Base-by-base conservation (phyloP, 176 grass and related monocot species). In the Carex cristatella region DNA sequence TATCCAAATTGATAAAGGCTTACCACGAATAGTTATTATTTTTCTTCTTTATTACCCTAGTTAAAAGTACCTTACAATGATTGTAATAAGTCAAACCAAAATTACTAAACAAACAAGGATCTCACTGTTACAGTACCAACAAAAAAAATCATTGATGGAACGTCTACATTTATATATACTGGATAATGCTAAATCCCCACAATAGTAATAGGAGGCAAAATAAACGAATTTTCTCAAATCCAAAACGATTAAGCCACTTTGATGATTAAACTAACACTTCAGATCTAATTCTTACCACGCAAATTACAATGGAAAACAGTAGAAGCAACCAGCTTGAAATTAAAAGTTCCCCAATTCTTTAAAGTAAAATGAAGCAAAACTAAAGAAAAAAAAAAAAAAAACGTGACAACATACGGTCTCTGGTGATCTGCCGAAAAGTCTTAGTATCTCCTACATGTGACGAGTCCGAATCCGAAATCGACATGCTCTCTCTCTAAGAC, bases 361-460 rank as follows among this genome's bases (percentile, higher is more conserved):
- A 30, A 42, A 53, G 19, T 30, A 61, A 87, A 79, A 49, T 66
- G 30, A 18, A 37, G 85, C 84, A 27, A 51, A 61, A 77, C 30
- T 11, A 1, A 58, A 10, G 65, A 5, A 69, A 14, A 68, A 33
- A 33, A 33, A 33, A 35, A 35, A 35, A 35, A 4, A 79, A 66
- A 58, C 32, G 63, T 56, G 28, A 69, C 49, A 61, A 67, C 87
- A 88, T 93, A 98, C 91, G 91, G 40, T 98, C 92, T 84, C 91
- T 83, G 8, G 83, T 94, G 86, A 98, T 94, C 85, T 94, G 91
- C 63, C 91, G 91, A 65, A 98, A 98, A 79, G 81, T 91, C 76
- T 86, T 82, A 48, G 76, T 80, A 69, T 98, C 91, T 48, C 89
- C 91, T 57, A 83, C 79, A 61, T 93, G 89, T 13, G 94, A 97